Conservation (phyloP, 148 eudicot genomes). For the Cornus kousa region DNA sequence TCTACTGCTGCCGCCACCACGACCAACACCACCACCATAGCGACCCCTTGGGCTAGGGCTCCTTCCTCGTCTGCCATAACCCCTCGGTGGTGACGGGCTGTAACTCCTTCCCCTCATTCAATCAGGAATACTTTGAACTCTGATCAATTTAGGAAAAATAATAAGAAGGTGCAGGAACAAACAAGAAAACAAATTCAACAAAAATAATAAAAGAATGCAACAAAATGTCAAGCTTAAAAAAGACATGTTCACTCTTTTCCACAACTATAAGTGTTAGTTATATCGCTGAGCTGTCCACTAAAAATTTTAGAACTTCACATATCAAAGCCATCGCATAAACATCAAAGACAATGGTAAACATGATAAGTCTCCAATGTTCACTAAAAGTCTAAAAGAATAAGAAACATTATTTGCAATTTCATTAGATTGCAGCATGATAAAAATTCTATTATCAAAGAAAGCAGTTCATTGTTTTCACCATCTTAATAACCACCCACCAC, state of each 20-base stretch:
- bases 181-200: neutral
- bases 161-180: neutral
- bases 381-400: neutral
- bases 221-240: neutral
- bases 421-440: neutral
- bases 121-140: no score
- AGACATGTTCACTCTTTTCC: no score
- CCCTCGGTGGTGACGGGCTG: conserved; percentile 87
- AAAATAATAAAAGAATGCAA: neutral
- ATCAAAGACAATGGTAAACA: neutral
- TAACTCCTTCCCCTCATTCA: conserved; percentile 93
- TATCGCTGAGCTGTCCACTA: no score
- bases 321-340: no score
- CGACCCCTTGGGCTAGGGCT: conserved; percentile 86
- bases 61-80: conserved; percentile 67
- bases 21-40: conserved; percentile 65
- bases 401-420: neutral
- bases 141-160: neutral
- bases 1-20: conserved; percentile 65
- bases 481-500: no score
- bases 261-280: no score
- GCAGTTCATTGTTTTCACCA: neutral
- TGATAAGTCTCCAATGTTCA: neutral
- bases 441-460: neutral
- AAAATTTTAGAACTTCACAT: no score